A percentile compares a stretch with the other conserved stretches of the same genome.
Conservation (phyloP, 2,329 filamentous ascomycete genomes). For the Fusarium annulatum region DNA sequence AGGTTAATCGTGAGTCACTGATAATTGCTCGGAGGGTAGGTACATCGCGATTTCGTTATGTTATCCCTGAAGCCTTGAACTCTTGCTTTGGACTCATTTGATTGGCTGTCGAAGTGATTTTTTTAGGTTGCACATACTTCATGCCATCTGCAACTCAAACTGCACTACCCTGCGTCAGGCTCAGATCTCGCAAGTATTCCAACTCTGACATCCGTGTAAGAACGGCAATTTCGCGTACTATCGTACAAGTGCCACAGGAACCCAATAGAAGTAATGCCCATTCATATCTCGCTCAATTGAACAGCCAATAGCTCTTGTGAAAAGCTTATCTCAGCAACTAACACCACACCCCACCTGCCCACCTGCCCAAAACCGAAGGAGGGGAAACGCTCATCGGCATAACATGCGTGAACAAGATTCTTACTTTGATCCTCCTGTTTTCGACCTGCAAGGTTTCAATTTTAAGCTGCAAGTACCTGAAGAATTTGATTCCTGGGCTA, state of each 20-base stretch:
- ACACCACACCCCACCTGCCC: conserved; percentile 40
- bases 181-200: neutral
- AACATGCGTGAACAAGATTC: conserved; percentile 1
- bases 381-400: conserved; percentile 33
- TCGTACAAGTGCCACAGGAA: neutral
- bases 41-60: neutral
- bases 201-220: neutral
- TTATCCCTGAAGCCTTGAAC: neutral
- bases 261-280: neutral
- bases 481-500: neutral
- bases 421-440: neutral
- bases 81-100: neutral
- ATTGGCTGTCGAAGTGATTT: conserved; percentile 19
- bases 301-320: neutral
- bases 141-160: conserved; percentile 17
- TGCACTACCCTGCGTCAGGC: conserved; percentile 12
- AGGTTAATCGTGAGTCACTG: neutral
- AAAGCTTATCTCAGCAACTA: conserved; percentile 42
- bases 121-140: conserved; percentile 23
- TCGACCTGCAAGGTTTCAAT: conserved; percentile 10
- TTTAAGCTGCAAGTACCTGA: neutral
- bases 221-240: neutral
- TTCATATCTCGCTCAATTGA: neutral
- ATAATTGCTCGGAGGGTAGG: neutral
- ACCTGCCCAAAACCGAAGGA: conserved; percentile 42